A percentile compares a stretch with the other conserved stretches of the same genome.
These are phyloP conservation scores for Corrigiola litoralis DNA, from an alignment of 179 eudicot genomes.

Conservation along the genomic window DNA sequence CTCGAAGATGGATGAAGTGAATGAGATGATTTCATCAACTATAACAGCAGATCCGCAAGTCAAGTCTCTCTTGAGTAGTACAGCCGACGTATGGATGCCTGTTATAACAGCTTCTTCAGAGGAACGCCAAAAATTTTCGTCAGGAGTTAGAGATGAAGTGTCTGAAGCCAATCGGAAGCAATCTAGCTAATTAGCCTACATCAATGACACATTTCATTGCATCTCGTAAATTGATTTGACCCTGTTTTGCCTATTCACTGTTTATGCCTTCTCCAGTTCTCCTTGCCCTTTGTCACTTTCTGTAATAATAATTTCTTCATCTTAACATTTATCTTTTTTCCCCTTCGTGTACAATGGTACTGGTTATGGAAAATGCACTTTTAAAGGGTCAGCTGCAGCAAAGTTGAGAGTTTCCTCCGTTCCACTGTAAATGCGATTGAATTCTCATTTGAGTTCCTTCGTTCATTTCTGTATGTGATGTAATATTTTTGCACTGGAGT, in stretches of 20 bases:
- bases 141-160: constrained; percentile 30
- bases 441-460: no score
- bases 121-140: constrained; percentile 61
- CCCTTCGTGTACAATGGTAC: no score
- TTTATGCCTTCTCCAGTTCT: background rate
- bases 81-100: constrained; percentile 95
- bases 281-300: no score
- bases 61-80: constrained; percentile 62
- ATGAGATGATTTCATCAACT: constrained; percentile 76
- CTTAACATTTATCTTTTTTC: no score
- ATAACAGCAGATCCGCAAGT: constrained; percentile 76
- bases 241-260: background rate
- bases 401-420: no score
- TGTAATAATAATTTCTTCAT: no score
- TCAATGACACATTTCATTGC: background rate
- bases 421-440: no score
- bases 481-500: no score
- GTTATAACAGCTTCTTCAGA: constrained; percentile 84
- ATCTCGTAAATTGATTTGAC: background rate
- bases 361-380: no score
- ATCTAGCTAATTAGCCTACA: constrained; percentile 15
- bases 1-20: constrained; percentile 67
- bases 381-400: no score
- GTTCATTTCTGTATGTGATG: no score
- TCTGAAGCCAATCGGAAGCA: constrained; percentile 23